Percentiles rank a stretch among this genome's conserved stretches.
Conservation (phyloP, 2,329 filamentous ascomycete genomes). For the Verticillium nubilum region DNA sequence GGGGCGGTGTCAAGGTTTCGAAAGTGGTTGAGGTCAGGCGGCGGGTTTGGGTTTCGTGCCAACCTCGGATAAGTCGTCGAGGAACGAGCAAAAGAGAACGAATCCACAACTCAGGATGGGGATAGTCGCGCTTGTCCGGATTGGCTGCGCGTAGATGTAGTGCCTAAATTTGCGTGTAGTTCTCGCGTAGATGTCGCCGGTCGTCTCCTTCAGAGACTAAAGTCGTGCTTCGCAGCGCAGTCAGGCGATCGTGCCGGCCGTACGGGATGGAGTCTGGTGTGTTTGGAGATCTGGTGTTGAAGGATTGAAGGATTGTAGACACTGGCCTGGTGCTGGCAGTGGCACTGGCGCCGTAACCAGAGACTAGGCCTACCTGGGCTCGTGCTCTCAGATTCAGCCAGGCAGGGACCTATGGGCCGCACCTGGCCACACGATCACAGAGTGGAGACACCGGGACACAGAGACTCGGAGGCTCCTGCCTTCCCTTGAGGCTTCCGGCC, state of each 20-base stretch:
- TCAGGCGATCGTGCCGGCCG: neutral
- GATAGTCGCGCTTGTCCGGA: neutral
- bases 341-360: neutral
- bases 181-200: neutral
- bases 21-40: neutral
- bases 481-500: neutral
- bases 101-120: neutral
- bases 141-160: neutral
- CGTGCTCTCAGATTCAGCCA: neutral
- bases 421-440: neutral
- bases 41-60: neutral
- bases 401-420: neutral
- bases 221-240: neutral
- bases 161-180: neutral
- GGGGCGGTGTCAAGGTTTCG: neutral
- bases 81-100: neutral
- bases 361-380: neutral
- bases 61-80: neutral
- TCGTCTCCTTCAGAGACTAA: neutral
- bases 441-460: neutral
- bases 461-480: neutral
- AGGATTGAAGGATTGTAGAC: slow-evolving; percentile 11
- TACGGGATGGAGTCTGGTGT: neutral
- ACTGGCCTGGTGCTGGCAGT: neutral
- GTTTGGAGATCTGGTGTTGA: slow-evolving; percentile 8